Base-by-base conservation (phyloP, 306 rosid genomes). In the Lathyrus tuberosus region DNA sequence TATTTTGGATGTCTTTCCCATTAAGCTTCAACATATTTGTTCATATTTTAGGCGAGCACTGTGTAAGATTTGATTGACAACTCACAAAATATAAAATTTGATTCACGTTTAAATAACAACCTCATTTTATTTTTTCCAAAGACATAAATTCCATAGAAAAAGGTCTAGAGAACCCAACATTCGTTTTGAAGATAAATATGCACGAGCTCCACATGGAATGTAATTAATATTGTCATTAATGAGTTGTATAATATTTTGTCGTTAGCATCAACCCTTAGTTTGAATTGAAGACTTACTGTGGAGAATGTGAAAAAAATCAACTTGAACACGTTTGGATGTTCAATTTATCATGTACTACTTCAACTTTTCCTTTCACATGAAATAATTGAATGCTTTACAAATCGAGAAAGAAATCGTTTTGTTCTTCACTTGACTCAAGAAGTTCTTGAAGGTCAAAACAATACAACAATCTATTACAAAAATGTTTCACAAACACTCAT, bases 91-190 rank as follows among this genome's bases (percentile, higher is more conserved):
- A 49, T 47, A 18, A 20, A 26, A 12, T 56, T 24, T 24, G 62
- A 56, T 56, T 56, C 38, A 5, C 62, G 37, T 26, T 56, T 56
- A 26, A 24, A 6, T 26, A 56, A 35, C 62, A 24, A 26, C 1
- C 3, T 5, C 1, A 2, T 56, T 26, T 2, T 56, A 6, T 56
- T 56, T 22, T 22, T 22, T 2, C 2, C 37, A 24, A 24, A 56
- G 10, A 35, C 38, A 56, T 56, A 26, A 56, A 24, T 56, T 26
- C 62, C 62, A 5, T 26, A 12, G 10, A 16, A 26, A 54, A 53
- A 56, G 5, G 1, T 24, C 17, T 56, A 56, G 16, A 56, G n/a
- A 56, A 56, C 10, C 62, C 62, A 56, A 56, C 38, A 56, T 56
- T 56, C n/a, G 5, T 24, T 56, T 56, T 54, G 35, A 24, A 54